phyloP scores from a whole-genome alignment of 768 basidiomycete genomes.

The Megacollybia marginata region DNA sequence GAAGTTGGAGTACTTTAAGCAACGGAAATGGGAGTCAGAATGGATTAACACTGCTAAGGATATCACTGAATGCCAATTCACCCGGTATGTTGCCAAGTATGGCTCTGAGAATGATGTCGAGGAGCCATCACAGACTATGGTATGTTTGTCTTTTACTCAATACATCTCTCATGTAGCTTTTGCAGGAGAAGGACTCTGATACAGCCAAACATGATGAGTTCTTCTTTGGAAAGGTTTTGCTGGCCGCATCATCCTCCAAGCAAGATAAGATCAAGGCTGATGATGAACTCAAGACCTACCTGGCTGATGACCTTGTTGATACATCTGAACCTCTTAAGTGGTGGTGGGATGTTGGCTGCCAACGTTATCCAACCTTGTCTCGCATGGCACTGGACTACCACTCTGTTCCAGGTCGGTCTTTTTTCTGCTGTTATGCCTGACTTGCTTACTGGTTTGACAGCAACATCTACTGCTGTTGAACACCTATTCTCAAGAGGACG shows the following conservation, averaged over 20 bases:
- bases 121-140: no score
- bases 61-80: constrained; percentile 2
- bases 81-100: background rate
- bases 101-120: background rate
- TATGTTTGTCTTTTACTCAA: no score
- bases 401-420: constrained; percentile 7
- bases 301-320: constrained; percentile 1
- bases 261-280: background rate
- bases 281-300: constrained; percentile 2
- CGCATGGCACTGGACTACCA: constrained; percentile 20
- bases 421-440: background rate
- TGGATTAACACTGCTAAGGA: constrained; percentile 12
- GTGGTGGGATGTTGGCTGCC: constrained; percentile 10
- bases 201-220: background rate
- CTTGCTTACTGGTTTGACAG: background rate
- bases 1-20: constrained; percentile 20
- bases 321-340: constrained; percentile 8
- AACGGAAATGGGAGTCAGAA: constrained; percentile 7
- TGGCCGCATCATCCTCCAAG: background rate
- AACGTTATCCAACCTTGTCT: constrained; percentile 15
- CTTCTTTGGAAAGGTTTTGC: background rate
- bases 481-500: constrained; percentile 11
- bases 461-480: constrained; percentile 15
- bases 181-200: no score
- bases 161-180: no score